These are phyloP conservation scores for Venturia asperata DNA, from an alignment of 2,329 filamentous ascomycete species.

Conservation along the genomic window DNA sequence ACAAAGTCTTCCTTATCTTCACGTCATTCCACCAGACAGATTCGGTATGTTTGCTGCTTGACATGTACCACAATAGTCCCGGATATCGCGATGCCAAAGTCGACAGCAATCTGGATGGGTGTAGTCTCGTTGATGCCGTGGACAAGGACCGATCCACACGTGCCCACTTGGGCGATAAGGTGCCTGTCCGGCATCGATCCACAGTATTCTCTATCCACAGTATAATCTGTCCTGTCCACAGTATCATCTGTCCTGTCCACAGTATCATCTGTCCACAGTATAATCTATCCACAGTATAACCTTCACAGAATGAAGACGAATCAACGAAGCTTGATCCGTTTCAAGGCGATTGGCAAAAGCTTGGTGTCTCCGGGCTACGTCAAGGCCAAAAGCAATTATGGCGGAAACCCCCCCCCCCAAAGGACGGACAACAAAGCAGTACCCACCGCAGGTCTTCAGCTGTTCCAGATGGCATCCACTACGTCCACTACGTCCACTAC, in stretches of 20 bases:
- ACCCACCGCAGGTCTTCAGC: not conserved
- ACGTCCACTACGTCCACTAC: not conserved
- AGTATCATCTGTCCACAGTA: too few species aligned
- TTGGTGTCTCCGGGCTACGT: not conserved
- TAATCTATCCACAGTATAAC: not conserved
- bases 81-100: not conserved
- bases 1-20: too few species aligned
- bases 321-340: not conserved
- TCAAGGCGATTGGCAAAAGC: not conserved
- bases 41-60: too few species aligned
- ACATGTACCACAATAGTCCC: too few species aligned
- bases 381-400: not conserved
- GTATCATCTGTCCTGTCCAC: too few species aligned
- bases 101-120: not conserved
- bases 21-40: too few species aligned
- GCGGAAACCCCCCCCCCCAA: too few species aligned
- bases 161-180: not conserved
- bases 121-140: not conserved
- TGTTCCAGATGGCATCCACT: not conserved
- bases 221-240: too few species aligned
- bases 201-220: too few species aligned
- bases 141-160: not conserved
- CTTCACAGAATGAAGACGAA: not conserved
- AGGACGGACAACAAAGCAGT: too few species aligned
- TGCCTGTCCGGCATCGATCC: too few species aligned